Percentiles rank a stretch among this genome's conserved stretches.
phyloP scores from a whole-genome alignment of 495 filamentous ascomycete species.

The Lasiosphaeria miniovina region DNA sequence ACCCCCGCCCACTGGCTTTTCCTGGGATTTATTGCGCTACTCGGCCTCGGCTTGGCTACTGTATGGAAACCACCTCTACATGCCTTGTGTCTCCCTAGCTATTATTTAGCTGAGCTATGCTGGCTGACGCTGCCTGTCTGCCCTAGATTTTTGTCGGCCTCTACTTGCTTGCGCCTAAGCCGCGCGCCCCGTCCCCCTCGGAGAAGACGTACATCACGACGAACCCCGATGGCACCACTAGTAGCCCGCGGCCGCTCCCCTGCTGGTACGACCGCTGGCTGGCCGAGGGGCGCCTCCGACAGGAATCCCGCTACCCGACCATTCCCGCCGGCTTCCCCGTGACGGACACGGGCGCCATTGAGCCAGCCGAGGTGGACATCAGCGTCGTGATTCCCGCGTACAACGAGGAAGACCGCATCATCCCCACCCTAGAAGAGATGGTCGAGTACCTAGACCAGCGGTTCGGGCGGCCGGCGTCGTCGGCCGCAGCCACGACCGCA shows the following conservation, averaged over 20 bases:
- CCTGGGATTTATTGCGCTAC: constrained; percentile 24
- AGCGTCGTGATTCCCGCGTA: constrained; percentile 92
- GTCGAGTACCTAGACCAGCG: constrained; percentile 74
- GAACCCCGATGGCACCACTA: constrained; percentile 58
- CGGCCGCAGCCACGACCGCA: constrained; percentile 14
- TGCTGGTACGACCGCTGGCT: constrained; percentile 77
- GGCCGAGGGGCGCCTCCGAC: constrained; percentile 48
- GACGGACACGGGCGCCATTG: constrained; percentile 38
- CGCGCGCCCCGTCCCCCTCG: constrained; percentile 67
- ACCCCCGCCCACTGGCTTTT: constrained; percentile 33
- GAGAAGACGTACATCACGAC: constrained; percentile 86
- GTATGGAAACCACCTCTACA: constrained; percentile 20
- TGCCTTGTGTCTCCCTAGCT: neutral
- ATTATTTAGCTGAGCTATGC: neutral
- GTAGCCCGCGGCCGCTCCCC: constrained; percentile 60
- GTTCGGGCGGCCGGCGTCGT: constrained; percentile 55
- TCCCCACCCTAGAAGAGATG: constrained; percentile 84
- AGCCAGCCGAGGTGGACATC: constrained; percentile 54
- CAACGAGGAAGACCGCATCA: constrained; percentile 83
- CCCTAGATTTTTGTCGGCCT: constrained; percentile 60
- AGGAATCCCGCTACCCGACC: constrained; percentile 29
- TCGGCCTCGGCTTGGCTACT: constrained; percentile 25
- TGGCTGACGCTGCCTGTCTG: neutral
- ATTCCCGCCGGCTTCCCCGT: constrained; percentile 31
- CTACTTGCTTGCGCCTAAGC: constrained; percentile 73